Evolutionary conservation across 257 asterid genomes (phyloP), one percentile per base, ranked within the genome.

Genomic region (Nyctanthes arbortristis): DNA sequence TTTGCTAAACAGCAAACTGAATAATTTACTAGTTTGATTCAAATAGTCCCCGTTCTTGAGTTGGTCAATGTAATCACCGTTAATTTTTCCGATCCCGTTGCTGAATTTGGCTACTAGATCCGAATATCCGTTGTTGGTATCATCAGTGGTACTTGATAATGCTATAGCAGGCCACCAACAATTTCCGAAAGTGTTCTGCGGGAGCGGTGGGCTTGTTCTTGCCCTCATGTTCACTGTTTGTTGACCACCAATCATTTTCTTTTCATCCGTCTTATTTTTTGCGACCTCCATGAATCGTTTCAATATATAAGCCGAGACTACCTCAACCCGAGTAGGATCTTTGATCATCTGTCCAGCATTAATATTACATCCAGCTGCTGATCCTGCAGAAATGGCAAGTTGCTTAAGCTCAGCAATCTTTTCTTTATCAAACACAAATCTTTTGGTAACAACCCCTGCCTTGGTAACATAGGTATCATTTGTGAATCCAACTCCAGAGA

Each of bases 281-380:
- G 14, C 29, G 12, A 66, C 43, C 4, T 75, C 66, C 4, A 79
- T 79, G 6, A 62, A n/a, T n/a, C n/a, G n/a, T n/a, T n/a, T n/a
- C n/a, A n/a, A n/a, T n/a, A n/a, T n/a, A n/a, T n/a, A n/a, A 32
- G 84, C 78, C 4, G 84, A 67, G 33, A 71, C 73, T 13, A 80
- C 83, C 43, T 74, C 83, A 40, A 79, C 83, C 20, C 80, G 54
- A 14, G 75, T 75, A 0, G 84, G 80, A 0, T 36, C 45, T 63
- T 63, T 58, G 45, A 75, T 13, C 36, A 47, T 4, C 0, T 78
- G 75, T 24, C 75, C 80, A 1, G 71, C 0, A 43, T 54, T 36
- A 12, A 54, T 20, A 8, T 5, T 36, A 12, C 20, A 54, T 54
- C 75, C n/a, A 34, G 54, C 55, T 24, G 75, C 12, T 75, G 29